A percentile compares a stretch with the other conserved stretches of the same genome.
phyloP scores from a whole-genome alignment of 1,284 basidiomycete genomes.

The Moniliophthora roreri region DNA sequence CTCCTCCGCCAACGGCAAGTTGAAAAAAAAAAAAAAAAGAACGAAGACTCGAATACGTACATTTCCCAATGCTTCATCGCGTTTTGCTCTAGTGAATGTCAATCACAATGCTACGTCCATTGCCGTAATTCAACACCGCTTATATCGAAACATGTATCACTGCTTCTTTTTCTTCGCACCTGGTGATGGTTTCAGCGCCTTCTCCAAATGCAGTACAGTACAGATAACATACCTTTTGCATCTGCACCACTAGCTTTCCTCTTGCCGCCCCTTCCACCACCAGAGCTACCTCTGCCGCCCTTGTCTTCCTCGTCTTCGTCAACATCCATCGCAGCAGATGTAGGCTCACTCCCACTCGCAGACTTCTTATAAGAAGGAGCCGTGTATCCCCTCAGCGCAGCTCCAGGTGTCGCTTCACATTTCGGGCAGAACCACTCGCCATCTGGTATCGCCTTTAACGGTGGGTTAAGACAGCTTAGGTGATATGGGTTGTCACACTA shows the following conservation, averaged over 20 bases:
- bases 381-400: conserved; percentile 37
- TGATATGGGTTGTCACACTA: conserved; percentile 93
- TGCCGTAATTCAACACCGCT: no score
- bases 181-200: no score
- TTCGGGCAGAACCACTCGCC: conserved; percentile 92
- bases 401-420: conserved; percentile 51
- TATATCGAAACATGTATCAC: no score
- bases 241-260: conserved; percentile 24
- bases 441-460: conserved; percentile 75
- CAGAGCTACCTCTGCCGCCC: conserved; percentile 15
- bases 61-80: no score
- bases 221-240: conserved; percentile 15
- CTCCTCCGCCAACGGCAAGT: no score
- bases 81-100: no score
- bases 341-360: conserved; percentile 11
- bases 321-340: conserved; percentile 9
- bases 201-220: neutral
- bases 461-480: conserved; percentile 77
- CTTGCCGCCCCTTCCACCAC: conserved; percentile 21
- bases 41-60: no score
- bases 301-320: conserved; percentile 18
- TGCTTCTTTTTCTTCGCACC: conserved; percentile 15
- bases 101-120: no score
- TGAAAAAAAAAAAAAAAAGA: no score
- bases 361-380: neutral